These are phyloP conservation scores for Alloteropsis semialata DNA, from an alignment of 176 grass and related monocot genomes.

Conservation along the genomic window DNA sequence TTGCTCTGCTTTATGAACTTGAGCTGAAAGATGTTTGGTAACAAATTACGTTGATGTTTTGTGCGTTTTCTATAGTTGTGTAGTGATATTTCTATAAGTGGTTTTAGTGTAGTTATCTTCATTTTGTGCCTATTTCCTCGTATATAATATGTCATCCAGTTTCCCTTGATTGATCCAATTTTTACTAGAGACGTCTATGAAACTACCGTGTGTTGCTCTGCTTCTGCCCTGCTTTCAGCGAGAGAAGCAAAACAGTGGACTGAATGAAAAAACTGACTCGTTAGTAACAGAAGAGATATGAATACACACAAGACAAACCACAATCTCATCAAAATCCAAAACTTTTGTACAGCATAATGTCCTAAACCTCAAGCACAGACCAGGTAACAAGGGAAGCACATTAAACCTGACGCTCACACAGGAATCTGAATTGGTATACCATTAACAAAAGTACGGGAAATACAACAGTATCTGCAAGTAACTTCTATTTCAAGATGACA, in stretches of 20 bases:
- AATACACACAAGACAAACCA: no score
- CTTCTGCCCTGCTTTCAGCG: background rate
- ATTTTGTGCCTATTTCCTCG: background rate
- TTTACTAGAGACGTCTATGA: no score
- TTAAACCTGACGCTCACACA: background rate
- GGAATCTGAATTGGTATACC: background rate
- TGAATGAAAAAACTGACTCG: no score
- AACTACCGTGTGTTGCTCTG: background rate
- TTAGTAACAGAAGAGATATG: no score
- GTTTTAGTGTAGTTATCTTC: background rate
- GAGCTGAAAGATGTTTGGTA: no score
- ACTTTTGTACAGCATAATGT: background rate
- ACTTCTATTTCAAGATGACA: background rate
- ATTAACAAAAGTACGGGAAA: constrained; percentile 10
- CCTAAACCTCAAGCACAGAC: background rate
- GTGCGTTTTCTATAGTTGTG: no score
- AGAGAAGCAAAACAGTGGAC: no score
- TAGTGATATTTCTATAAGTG: background rate
- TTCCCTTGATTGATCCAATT: no score
- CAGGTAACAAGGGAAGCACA: no score
- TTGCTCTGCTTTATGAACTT: no score
- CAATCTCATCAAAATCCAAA: background rate
- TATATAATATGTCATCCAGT: no score
- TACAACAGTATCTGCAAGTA: background rate
- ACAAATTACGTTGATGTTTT: no score